These are phyloP conservation scores for Penicillium sclerotigenum DNA, from an alignment of 2,329 filamentous ascomycete species.

Conservation along the genomic window DNA sequence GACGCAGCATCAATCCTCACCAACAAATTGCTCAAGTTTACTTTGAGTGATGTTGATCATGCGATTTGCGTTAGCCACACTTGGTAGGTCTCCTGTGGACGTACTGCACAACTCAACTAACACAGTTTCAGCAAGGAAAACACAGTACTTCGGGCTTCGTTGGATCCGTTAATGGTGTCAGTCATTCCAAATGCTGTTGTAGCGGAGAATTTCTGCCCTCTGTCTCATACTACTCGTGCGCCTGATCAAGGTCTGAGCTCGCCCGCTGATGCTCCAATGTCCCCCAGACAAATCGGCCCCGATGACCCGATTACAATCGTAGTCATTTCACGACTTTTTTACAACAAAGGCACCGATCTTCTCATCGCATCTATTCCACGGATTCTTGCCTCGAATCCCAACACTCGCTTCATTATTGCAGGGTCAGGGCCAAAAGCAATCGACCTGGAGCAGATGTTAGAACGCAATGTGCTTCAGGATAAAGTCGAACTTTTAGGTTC, in stretches of 20 bases:
- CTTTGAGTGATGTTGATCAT: conserved; percentile 92
- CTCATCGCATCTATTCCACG: conserved; percentile 94
- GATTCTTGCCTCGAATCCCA: conserved; percentile 82
- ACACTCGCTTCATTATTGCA: conserved; percentile 94
- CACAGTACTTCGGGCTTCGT: conserved; percentile 86
- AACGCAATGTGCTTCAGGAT: conserved; percentile 89
- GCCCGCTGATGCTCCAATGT: conserved; percentile 44
- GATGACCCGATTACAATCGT: conserved; percentile 92
- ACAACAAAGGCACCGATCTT: conserved; percentile 97
- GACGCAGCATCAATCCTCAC: conserved; percentile 94
- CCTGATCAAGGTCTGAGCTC: conserved; percentile 23
- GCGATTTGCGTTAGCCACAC: conserved; percentile 98
- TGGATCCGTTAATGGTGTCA: conserved; percentile 95
- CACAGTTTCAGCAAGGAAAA: conserved; percentile 78
- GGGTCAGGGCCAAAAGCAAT: conserved; percentile 96
- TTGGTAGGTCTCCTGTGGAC: conserved; percentile 58
- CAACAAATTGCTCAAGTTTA: conserved; percentile 96
- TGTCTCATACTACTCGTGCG: conserved; percentile 51
- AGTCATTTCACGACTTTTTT: conserved; percentile 94
- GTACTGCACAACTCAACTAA: background rate
- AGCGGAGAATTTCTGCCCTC: conserved; percentile 86
- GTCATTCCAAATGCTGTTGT: conserved; percentile 98
- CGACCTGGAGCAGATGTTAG: conserved; percentile 96
- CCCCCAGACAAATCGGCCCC: conserved; percentile 69
- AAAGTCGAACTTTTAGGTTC: conserved; percentile 89